Evolutionary conservation across 345 rosid species (phyloP), one percentile per base, ranked within the genome.

Genomic region (Trapa bicornis): DNA sequence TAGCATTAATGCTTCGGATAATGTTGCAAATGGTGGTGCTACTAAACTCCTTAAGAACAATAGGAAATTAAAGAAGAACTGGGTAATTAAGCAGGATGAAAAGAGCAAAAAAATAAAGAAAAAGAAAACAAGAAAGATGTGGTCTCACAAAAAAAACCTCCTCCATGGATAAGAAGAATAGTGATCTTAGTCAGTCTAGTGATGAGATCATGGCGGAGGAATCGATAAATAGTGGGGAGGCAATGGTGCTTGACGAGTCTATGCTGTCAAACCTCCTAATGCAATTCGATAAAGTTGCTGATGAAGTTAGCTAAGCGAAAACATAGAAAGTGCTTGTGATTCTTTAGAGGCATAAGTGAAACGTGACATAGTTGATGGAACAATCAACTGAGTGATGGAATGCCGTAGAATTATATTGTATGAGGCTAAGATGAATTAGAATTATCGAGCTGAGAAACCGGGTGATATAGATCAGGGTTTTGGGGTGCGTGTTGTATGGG

Each of bases 211-310:
- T 79, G 6, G 56, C 41, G 37, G 72, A 73, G 11, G 79, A 75
- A 65, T 72, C 35, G 29, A 69, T n/a, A 41, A 42, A 38, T 67
- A 35, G 37, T 32, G 76, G 68, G 63, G 73, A 65, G 13, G 68
- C 65, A 73, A 29, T 65, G 43, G 63, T 71, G 10, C 70, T 87
- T 7, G 78, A 83, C 65, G 88, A 87, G 72, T 70, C 88, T 45
- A 84, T 81, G 72, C 87, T 88, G 69, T 84, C 91, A 1, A 89
- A 91, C 80, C 97, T 94, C 65, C 91, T 88, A 60, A 72, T 71
- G 80, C 90, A 94, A 84, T 91, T 94, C 81, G 97, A 94, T 80
- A 89, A 82, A 73, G 87, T 88, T 66, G 97, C 99, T 16, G 81
- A 82, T 2, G 97, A 86, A 75, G 85, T 75, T 72, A 86, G 82